A percentile compares a stretch with the other conserved stretches of the same genome.
Evolutionary conservation across 805 yeast genomes (phyloP).

Genomic region (Candida awuae): DNA sequence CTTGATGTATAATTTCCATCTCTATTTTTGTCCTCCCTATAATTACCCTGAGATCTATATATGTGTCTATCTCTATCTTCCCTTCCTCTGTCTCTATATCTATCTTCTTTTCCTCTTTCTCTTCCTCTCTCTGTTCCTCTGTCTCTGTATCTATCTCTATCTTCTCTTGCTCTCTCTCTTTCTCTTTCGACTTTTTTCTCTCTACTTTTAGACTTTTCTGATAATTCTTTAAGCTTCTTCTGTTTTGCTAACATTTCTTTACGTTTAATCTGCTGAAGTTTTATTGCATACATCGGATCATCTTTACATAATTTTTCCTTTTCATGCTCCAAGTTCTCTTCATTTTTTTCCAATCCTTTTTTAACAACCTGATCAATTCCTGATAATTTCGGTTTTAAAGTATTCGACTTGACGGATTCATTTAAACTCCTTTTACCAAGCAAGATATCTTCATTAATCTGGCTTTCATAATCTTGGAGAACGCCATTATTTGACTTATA

Average conservation of each 20-base stretch:
- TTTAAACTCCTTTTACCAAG: conserved; percentile 41
- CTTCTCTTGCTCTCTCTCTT: conserved; percentile 1
- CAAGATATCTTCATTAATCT: conserved; percentile 43
- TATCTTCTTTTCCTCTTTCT: too few relatives aligned
- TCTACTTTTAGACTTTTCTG: too few relatives aligned
- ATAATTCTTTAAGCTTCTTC: conserved; percentile 1
- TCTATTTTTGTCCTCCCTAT: neutral
- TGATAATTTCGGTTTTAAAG: neutral
- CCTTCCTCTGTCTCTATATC: too few relatives aligned
- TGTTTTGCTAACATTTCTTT: conserved; percentile 12
- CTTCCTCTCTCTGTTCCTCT: too few relatives aligned
- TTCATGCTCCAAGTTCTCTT: conserved; percentile 14
- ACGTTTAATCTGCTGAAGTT: conserved; percentile 23
- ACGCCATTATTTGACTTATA: conserved; percentile 43
- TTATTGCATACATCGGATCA: conserved; percentile 46
- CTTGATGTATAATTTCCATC: neutral
- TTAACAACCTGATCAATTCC: conserved; percentile 21
- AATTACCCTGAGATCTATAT: neutral
- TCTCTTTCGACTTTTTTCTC: too few relatives aligned
- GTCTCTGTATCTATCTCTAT: neutral
- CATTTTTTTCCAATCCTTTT: conserved; percentile 5
- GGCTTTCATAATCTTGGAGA: conserved; percentile 15
- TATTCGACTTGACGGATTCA: neutral
- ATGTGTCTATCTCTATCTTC: neutral
- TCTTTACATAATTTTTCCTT: conserved; percentile 24